These are phyloP conservation scores for Caloboletus inedulis DNA, from an alignment of 1,284 basidiomycete genomes.

Conservation along the genomic window DNA sequence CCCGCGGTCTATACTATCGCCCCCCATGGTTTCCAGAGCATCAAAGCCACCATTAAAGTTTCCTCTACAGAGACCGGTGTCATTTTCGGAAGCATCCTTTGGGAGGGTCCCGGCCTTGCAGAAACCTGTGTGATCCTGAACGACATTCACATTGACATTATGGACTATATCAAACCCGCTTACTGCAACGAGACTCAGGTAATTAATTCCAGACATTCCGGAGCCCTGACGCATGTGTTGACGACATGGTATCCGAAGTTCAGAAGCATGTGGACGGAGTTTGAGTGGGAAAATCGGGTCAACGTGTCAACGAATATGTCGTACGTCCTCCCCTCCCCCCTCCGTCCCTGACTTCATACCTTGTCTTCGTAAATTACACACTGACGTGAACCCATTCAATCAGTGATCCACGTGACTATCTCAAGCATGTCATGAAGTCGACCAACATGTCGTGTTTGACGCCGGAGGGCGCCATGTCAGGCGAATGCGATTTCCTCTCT, in stretches of 20 bases:
- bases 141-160: constrained; percentile 98
- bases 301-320: constrained; percentile 76
- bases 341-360: neutral
- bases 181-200: constrained; percentile 93
- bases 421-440: constrained; percentile 76
- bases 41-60: constrained; percentile 98
- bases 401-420: constrained; percentile 69
- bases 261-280: constrained; percentile 91
- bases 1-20: constrained; percentile 91
- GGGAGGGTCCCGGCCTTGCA: constrained; percentile 86
- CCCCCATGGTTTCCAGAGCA: constrained; percentile 96
- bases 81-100: constrained; percentile 97
- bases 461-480: constrained; percentile 76
- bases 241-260: constrained; percentile 51
- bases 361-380: neutral
- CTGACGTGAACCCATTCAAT: neutral
- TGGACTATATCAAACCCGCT: constrained; percentile 99
- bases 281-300: constrained; percentile 90
- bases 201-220: neutral
- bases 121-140: constrained; percentile 92
- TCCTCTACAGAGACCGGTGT: constrained; percentile 98
- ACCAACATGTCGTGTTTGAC: constrained; percentile 89
- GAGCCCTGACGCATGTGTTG: neutral
- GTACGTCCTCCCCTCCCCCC: constrained; percentile 40
- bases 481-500: constrained; percentile 80